Evolutionary conservation across 2,329 filamentous ascomycete species (phyloP), one percentile per base, ranked within the genome.

Genomic region (Aspergillus sp.): DNA sequence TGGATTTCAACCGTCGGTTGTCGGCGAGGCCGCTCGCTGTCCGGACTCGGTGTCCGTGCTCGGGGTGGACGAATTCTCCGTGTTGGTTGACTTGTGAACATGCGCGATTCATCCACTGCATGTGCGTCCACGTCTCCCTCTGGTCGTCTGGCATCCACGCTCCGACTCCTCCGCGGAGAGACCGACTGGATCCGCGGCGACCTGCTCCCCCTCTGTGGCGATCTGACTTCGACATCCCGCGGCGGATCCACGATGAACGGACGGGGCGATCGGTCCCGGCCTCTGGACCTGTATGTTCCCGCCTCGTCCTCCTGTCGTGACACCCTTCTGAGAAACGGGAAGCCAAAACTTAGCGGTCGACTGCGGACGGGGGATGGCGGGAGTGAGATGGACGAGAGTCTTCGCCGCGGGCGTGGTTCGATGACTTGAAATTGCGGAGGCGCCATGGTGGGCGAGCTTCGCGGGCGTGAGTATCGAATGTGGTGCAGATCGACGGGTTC

Each of bases 41-140:
- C 62, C 35, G 42, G 22, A 16, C 60, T 56, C 11, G 60, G 63
- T 10, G 57, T 56, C 19, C 54, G 45, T 49, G 59, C 57, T 30
- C 62, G 57, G 43, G 50, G 56, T 32, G 30, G 50, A 16, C 60
- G 58, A 17, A 40, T 38, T 2, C 22, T 42, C 3, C 45, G 42
- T 11, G 5, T 30, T 7, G 42, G 45, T 11, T 46, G 40, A n/a
- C 53, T 43, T 38, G 13, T 20, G 41, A 35, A 42, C n/a, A 16
- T 49, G 49, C 13, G 47, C 14, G 35, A 38, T 38, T n/a, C 13
- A 8, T 51, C 42, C 32, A 30, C 16, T 13, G 45, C 49, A 17
- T 19, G 22, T 30, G n/a, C 35, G 35, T 8, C 6, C 19, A 13
- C 35, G 35, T 8, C 6, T 3, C 16, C 35, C 2, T 17, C 5